Evolutionary conservation across 139 green algal species (phyloP), one percentile per base, ranked within the genome.

Genomic region (Picochlorum sp.): DNA sequence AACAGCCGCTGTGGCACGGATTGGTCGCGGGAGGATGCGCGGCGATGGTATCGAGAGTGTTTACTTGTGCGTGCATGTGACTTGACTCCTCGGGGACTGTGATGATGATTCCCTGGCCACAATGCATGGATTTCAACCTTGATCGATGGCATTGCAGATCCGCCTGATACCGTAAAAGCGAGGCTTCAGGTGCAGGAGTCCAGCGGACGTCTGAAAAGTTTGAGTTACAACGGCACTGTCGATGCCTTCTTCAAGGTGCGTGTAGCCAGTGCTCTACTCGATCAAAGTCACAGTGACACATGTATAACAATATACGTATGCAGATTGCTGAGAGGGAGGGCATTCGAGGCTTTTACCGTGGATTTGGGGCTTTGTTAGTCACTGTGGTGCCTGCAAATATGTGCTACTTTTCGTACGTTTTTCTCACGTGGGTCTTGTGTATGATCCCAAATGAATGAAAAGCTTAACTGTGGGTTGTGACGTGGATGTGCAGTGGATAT

Each of bases 101-200:
- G 21, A 38, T 38, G 51, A 34, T 59, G 4, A 30, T 30, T 30
- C 28, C 28, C 28, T 30, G 28, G 28, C 28, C 28, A 30, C 28
- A 30, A 30, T 41, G 34, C 34, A 41, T 41, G 34, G 21, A 15
- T 31, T 30, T 59, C 23, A 59, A 59, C 51, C 14, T 59, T 26
- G 4, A 18, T 38, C 1, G 7, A 34, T 20, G 20, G 23, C 30
- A 23, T n/a, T 63, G 49, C 63, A 79, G 72, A 90, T 57, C 85
- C 86, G 10, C 62, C 80, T 5, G 86, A 93, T 62, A 91, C 85
- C 2, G 49, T 93, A 44, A 93, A 93, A 50, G 81, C 85, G 0
- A 71, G 74, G 30, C 68, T 88, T 23, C 85, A 91, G 57, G 71
- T 91, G 11, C 77, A 88, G 15, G 72, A 64, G 21, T 49, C 65